phyloP scores from a whole-genome alignment of 257 asterid species.

The Buddleja alternifolia region DNA sequence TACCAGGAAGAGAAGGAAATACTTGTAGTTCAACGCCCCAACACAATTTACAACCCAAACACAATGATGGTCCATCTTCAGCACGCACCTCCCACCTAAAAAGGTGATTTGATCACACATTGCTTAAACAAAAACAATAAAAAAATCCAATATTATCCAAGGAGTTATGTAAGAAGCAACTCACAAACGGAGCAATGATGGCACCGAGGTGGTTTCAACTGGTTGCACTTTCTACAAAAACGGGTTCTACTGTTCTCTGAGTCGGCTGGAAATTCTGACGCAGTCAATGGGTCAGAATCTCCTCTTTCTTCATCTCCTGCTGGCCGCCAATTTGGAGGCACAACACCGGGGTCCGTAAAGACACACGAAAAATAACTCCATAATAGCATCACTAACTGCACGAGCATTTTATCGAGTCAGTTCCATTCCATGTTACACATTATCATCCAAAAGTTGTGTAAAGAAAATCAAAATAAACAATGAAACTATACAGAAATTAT shows the following conservation, averaged over 20 bases:
- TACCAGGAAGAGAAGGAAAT: conserved; percentile 98
- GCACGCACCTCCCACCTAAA: conserved; percentile 94
- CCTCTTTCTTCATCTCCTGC: conserved; percentile 84
- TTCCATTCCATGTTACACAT: conserved; percentile 18
- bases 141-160: conserved; percentile 20
- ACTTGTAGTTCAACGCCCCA: conserved; percentile 96
- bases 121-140: conserved; percentile 12
- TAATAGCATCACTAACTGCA: conserved; percentile 90
- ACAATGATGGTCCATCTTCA: conserved; percentile 99
- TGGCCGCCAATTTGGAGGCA: conserved; percentile 95
- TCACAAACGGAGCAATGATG: conserved; percentile 99
- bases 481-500: neutral
- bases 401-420: conserved; percentile 33
- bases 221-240: conserved; percentile 92
- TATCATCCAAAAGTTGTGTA: conserved; percentile 2
- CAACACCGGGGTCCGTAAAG: conserved; percentile 92
- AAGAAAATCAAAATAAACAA: neutral
- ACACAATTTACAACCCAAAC: conserved; percentile 99
- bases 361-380: conserved; percentile 99
- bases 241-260: conserved; percentile 62
- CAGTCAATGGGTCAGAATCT: conserved; percentile 73
- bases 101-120: conserved; percentile 32
- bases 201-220: conserved; percentile 97
- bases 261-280: conserved; percentile 61
- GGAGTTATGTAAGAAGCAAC: conserved; percentile 43